Base-by-base conservation (phyloP, 345 rosid genomes). In the Rhizophora mangle region DNA sequence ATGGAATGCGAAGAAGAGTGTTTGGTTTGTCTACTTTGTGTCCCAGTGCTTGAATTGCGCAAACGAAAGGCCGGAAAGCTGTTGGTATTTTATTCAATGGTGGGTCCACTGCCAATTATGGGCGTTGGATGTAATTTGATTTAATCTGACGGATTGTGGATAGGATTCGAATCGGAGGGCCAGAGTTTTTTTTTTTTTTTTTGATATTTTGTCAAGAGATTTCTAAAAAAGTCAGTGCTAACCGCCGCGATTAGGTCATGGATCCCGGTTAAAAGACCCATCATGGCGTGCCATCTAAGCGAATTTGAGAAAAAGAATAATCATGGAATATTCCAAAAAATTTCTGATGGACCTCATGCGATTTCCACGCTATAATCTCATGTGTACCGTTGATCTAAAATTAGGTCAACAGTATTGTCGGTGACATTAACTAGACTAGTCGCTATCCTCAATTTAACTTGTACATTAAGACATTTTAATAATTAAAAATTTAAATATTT, bases 61-160 rank as follows among this genome's bases (percentile, higher is more conserved):
- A 21, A 9, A 5, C 39, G 26, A 31, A 21, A 20, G 20, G 73
- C n/a, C 53, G 26, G 19, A 8, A 24, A 11, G 5, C 51, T 11
- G 10, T 15, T 4, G 27, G 29, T 5, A 24, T 21, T 3, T 29
- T 32, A 15, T 39, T 64, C 75, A 72, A 57, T 64, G 63, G 75
- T 64, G 60, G 24, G 65, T 65, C 69, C 24, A 27, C 4, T 5
- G 70, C 26, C 27, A 47, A 19, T 18, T 0, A 3, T 32, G 32
- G 31, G 70, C 69, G 75, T 72, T 22, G 8, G 65, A 70, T 70
- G 67, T 36, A 54, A 34, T 34, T 5, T 4, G 22, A 1, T 29
- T 22, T 22, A 5, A 43, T 27, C 49, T 21, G 27, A 21, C 49
- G 49, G 51, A 20, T 37, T 64, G 0, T 21, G 30, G 29, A 22